Conservation (phyloP, 371 early-diverging fungal genomes). For the Syncephalis fuscata region DNA sequence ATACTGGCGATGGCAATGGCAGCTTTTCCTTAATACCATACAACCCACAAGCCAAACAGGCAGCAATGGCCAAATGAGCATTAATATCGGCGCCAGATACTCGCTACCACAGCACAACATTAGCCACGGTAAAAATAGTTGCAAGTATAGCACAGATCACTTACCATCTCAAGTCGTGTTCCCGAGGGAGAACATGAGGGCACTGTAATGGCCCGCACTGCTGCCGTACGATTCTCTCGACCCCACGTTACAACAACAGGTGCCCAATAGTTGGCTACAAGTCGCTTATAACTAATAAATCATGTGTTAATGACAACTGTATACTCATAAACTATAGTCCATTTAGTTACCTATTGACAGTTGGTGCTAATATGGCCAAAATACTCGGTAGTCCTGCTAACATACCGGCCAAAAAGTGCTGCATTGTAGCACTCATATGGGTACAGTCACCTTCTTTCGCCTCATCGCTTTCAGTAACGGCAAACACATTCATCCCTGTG, state of each 20-base stretch:
- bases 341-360: conserved; percentile 40
- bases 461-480: conserved; percentile 7
- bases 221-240: conserved; percentile 54
- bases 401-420: conserved; percentile 57
- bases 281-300: conserved; percentile 49
- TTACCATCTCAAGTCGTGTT: conserved; percentile 53
- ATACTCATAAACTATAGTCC: background rate
- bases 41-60: conserved; percentile 58
- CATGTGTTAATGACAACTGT: conserved; percentile 1
- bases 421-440: conserved; percentile 26
- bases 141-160: background rate
- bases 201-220: conserved; percentile 59
- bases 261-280: conserved; percentile 74
- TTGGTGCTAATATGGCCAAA: conserved; percentile 61
- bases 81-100: conserved; percentile 75
- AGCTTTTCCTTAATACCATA: conserved; percentile 54
- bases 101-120: conserved; percentile 19
- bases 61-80: conserved; percentile 57
- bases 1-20: conserved; percentile 21
- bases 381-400: conserved; percentile 54
- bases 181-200: conserved; percentile 41
- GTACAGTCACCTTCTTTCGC: conserved; percentile 1
- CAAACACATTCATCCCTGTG: conserved; percentile 32
- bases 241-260: conserved; percentile 74
- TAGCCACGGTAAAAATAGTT: background rate